phyloP scores from a whole-genome alignment of 495 filamentous ascomycete genomes.

The Aspergillus avenaceus region DNA sequence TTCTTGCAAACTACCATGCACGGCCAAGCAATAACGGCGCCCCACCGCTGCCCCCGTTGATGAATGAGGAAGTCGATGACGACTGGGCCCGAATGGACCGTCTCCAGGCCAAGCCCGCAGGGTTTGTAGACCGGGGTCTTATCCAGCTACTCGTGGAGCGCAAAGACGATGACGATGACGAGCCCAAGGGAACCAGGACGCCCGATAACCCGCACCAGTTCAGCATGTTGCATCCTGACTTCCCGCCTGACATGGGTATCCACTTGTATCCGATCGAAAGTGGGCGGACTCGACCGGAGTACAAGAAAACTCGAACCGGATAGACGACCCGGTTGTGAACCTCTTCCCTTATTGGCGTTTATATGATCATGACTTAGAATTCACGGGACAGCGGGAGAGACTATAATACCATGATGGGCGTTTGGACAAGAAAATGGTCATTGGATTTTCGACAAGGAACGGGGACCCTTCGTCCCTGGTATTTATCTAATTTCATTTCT shows the following conservation, averaged over 20 bases:
- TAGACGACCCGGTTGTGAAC: background rate
- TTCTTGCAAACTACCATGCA: slow-evolving; percentile 46
- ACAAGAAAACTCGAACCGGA: background rate
- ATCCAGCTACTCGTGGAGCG: slow-evolving; percentile 34
- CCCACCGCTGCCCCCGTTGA: slow-evolving; percentile 47
- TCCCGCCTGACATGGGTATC: slow-evolving; percentile 32
- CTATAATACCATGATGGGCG: slow-evolving; percentile 1
- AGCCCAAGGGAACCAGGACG: slow-evolving; percentile 30
- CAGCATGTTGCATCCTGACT: slow-evolving; percentile 39
- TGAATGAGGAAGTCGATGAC: slow-evolving; percentile 54
- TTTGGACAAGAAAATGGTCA: background rate
- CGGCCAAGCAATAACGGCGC: slow-evolving; percentile 40
- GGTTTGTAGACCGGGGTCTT: slow-evolving; percentile 37
- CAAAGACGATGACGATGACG: too few species aligned
- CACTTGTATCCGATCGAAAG: slow-evolving; percentile 29
- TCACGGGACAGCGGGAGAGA: background rate
- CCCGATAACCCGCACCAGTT: slow-evolving; percentile 33
- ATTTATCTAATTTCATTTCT: too few species aligned
- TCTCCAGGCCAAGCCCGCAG: slow-evolving; percentile 27
- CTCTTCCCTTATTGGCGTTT: slow-evolving; percentile 1
- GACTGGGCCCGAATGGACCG: slow-evolving; percentile 57
- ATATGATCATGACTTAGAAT: background rate
- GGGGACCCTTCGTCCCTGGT: too few species aligned
- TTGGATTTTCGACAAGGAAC: background rate
- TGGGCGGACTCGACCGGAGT: background rate